These are phyloP conservation scores for Chaetomium tenue DNA, from an alignment of 495 filamentous ascomycete species.

Conservation along the genomic window DNA sequence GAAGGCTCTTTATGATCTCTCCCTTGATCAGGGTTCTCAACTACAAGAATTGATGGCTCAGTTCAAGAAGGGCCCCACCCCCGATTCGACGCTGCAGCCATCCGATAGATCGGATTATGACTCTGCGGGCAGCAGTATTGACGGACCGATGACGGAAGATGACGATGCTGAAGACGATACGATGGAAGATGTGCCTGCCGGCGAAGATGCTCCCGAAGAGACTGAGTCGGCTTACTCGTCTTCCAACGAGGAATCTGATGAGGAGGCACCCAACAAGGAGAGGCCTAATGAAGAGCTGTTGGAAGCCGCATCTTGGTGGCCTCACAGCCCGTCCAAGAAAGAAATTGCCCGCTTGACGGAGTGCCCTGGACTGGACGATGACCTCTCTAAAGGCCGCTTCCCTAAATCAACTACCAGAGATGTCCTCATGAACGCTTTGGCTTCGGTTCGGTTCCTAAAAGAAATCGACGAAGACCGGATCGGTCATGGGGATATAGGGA, in stretches of 20 bases:
- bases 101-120: no score
- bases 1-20: no score
- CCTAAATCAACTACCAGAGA: neutral
- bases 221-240: neutral
- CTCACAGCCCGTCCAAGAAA: neutral
- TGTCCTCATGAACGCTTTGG: neutral
- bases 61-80: no score
- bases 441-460: neutral
- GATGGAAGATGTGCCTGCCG: neutral
- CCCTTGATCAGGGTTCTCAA: no score
- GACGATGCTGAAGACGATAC: neutral
- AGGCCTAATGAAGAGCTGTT: neutral
- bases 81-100: no score
- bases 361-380: neutral
- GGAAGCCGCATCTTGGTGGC: neutral
- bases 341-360: neutral
- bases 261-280: no score
- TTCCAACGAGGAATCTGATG: neutral
- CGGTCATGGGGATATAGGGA: neutral
- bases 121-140: neutral
- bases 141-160: neutral
- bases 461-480: neutral
- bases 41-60: no score
- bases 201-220: neutral
- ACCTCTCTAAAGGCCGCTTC: no score